Conservation (phyloP, 176 grass and related monocot genomes). For the Triticum timopheevii region DNA sequence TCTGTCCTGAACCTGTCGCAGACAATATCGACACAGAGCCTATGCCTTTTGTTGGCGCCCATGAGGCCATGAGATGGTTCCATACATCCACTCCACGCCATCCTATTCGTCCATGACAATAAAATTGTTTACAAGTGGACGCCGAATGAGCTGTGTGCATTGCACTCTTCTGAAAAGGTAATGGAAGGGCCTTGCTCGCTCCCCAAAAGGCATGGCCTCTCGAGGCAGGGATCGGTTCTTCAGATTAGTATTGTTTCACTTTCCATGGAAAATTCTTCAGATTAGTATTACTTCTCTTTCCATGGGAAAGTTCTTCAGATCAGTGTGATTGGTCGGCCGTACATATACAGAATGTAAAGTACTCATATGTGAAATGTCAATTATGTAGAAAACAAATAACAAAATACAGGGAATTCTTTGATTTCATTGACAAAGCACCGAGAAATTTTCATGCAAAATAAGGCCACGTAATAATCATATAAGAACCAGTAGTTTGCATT, state of each 20-base stretch:
- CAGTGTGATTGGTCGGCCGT: not conserved
- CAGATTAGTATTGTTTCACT: not conserved
- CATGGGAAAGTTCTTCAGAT: not conserved
- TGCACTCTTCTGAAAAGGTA: not conserved
- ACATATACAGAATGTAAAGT: not conserved
- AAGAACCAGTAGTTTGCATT: too few species aligned
- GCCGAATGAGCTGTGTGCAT: conserved; percentile 13
- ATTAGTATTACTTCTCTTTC: not conserved
- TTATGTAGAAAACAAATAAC: not conserved
- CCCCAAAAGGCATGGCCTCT: conserved; percentile 40
- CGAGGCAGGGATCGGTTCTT: not conserved
- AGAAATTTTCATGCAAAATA: not conserved
- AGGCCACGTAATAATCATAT: not conserved
- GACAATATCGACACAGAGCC: not conserved
- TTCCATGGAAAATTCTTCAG: not conserved
- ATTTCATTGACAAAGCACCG: not conserved
- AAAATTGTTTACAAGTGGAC: conserved; percentile 2
- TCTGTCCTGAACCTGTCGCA: not conserved
- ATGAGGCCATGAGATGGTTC: not conserved
- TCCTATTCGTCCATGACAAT: not conserved
- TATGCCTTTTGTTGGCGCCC: conserved; percentile 2
- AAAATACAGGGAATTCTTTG: not conserved
- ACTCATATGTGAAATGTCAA: not conserved
- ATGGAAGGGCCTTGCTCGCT: not conserved
- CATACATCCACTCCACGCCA: not conserved